Base-by-base conservation (phyloP, 148 eudicot species). In the Oxyria digyna region DNA sequence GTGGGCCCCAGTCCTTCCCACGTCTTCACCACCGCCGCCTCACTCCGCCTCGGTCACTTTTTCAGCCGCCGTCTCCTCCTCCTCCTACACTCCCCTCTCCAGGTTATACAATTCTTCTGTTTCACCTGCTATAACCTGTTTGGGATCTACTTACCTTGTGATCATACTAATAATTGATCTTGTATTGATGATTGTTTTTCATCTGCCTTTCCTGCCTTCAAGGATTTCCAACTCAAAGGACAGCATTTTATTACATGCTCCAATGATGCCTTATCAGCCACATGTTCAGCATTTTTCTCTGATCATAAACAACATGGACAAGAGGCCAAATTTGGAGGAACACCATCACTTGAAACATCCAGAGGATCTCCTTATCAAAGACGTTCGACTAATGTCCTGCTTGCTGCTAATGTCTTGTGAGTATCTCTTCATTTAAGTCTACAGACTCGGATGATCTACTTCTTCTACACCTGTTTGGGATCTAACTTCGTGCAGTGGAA, bases 371-470 rank as follows among this genome's bases (percentile, higher is more conserved):
- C 71, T 74, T 69, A 70, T 46, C 77, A 73, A 73, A 80, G 97
- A 72, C 77, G 65, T 59, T 88, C 83, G 89, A 91, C 94, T 38
- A 76, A 80, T 50, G 46, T 75, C 63, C 83, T 91, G 66, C 84
- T 91, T 54, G 84, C 78, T 26, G 59, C 74, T 69, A 91, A 91
- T 74, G 79, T 86, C 23, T 54, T 88, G 97, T 91, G 81, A 91
- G 97, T 86, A 68, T 80, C 13, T 18, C 69, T 66, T 23, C 29
- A 9, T 8, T 66, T 20, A 66, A 66, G 27, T 37, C 2, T 24
- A 66, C 32, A 10, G 38, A 38, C 29, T 65, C 20, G 20, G 50
- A 8, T 45, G 21, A 17, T 45, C 20, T 17, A 14, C 1, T 45
- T 45, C 41, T 13, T 57, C 1, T 18, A n/a, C n/a, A n/a, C n/a